These are phyloP conservation scores for Chlamydomonas sp. DNA, from an alignment of 139 green algal species.

Conservation along the genomic window DNA sequence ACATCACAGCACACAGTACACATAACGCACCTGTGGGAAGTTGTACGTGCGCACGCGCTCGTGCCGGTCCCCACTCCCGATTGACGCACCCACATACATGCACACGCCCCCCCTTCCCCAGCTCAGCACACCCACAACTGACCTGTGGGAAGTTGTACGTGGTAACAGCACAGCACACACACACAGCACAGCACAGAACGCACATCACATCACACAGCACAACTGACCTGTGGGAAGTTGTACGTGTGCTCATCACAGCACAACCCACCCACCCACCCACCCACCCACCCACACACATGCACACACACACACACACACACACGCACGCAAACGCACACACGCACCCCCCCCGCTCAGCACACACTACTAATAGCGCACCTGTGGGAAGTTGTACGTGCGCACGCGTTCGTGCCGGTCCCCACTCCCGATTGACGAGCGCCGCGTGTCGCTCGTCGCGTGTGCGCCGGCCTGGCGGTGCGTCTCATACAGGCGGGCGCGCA, in stretches of 20 bases:
- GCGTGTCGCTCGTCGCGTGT: constrained; percentile 22
- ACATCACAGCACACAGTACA: too few relatives aligned
- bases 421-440: constrained; percentile 28
- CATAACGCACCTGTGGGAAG: too few relatives aligned
- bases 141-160: not conserved
- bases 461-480: constrained; percentile 30
- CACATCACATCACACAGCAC: not conserved
- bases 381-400: constrained; percentile 89
- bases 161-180: not conserved
- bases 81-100: too few relatives aligned
- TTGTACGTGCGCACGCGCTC: constrained; percentile 91
- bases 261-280: too few relatives aligned
- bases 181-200: too few relatives aligned
- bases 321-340: not conserved
- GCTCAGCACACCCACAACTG: not conserved
- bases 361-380: constrained; percentile 7
- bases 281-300: too few relatives aligned
- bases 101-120: too few relatives aligned
- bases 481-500: constrained; percentile 27
- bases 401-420: constrained; percentile 80
- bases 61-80: constrained; percentile 49
- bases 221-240: constrained; percentile 47
- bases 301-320: not conserved
- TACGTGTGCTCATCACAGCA: constrained; percentile 50
- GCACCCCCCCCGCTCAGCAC: not conserved